phyloP scores from a whole-genome alignment of 345 rosid species.

The Microcos paniculata region DNA sequence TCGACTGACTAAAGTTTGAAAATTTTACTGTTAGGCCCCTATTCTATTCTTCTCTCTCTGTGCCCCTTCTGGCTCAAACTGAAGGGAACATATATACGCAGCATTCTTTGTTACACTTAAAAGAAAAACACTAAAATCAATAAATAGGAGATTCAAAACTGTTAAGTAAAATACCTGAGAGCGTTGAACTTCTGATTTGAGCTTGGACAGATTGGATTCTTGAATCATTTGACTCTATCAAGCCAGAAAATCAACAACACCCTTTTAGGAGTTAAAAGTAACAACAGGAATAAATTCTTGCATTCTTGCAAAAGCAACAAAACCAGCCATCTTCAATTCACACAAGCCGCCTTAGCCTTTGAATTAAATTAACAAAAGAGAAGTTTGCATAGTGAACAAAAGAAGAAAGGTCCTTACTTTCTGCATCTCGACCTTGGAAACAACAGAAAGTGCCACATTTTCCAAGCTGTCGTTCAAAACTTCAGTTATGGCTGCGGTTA shows the following conservation, averaged over 20 bases:
- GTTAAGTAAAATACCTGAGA: conserved; percentile 48
- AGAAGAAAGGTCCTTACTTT: conserved; percentile 39
- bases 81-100: background rate
- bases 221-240: conserved; percentile 68
- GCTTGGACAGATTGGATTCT: conserved; percentile 72
- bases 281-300: background rate
- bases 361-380: background rate
- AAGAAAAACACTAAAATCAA: background rate
- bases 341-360: background rate
- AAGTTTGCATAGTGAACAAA: background rate
- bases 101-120: background rate
- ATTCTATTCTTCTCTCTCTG: background rate
- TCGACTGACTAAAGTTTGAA: background rate
- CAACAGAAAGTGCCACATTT: conserved; percentile 71
- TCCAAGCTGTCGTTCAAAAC: conserved; percentile 76
- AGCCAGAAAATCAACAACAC: background rate
- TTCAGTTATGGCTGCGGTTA: conserved; percentile 71
- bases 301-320: background rate
- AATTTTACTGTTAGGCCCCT: background rate
- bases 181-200: conserved; percentile 74
- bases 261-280: background rate
- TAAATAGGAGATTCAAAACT: background rate
- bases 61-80: background rate
- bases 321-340: background rate
- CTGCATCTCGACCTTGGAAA: conserved; percentile 81